Conservation (phyloP, 805 yeast species). For the Suhomyces vadensis region DNA sequence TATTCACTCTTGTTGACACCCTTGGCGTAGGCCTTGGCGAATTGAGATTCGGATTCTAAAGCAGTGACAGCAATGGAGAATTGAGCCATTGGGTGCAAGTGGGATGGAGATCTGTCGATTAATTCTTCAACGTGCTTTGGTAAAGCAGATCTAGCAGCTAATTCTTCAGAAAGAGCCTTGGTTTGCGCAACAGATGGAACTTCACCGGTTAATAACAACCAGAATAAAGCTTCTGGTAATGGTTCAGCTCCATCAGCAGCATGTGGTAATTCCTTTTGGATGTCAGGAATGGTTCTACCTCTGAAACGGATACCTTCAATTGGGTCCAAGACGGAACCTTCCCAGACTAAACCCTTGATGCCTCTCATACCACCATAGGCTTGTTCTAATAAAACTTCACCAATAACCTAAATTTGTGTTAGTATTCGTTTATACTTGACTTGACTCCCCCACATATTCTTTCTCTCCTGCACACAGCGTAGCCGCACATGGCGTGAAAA, state of each 20-base stretch:
- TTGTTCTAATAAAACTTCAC: slow-evolving; percentile 47
- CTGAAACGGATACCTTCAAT: slow-evolving; percentile 77
- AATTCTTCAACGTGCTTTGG: slow-evolving; percentile 65
- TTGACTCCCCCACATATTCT: slow-evolving; percentile 3
- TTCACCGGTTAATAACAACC: slow-evolving; percentile 76
- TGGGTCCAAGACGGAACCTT: slow-evolving; percentile 75
- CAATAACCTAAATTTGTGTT: slow-evolving; percentile 33
- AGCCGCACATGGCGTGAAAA: not conserved
- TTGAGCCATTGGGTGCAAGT: slow-evolving; percentile 84
- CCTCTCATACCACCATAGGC: slow-evolving; percentile 81
- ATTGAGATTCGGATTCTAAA: slow-evolving; percentile 66
- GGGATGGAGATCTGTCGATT: slow-evolving; percentile 62
- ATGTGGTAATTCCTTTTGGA: slow-evolving; percentile 65
- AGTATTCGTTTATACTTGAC: not conserved
- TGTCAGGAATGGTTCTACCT: slow-evolving; percentile 72
- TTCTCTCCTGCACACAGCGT: not conserved
- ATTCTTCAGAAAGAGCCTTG: slow-evolving; percentile 54
- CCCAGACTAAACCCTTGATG: slow-evolving; percentile 73
- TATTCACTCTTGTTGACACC: slow-evolving; percentile 69
- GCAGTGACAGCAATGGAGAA: slow-evolving; percentile 74
- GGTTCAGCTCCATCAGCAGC: slow-evolving; percentile 60
- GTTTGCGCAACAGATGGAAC: slow-evolving; percentile 64
- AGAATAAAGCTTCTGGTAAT: slow-evolving; percentile 74
- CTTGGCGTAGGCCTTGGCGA: slow-evolving; percentile 69
- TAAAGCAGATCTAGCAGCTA: slow-evolving; percentile 63